phyloP scores from a whole-genome alignment of 371 early-diverging fungal genomes.

The Mortierella sp. region DNA sequence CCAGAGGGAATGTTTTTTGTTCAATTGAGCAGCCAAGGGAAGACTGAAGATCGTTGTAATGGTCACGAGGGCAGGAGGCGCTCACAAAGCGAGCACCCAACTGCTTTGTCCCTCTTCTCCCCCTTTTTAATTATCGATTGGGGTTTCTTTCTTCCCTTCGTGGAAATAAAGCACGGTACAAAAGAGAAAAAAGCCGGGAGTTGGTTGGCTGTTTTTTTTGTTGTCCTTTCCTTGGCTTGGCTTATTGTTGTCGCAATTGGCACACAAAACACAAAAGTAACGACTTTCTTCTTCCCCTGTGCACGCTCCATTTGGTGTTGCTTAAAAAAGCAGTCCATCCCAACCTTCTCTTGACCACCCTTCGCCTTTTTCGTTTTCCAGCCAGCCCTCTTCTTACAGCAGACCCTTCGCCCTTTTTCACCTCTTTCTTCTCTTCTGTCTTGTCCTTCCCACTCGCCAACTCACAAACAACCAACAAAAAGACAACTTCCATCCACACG shows the following conservation, averaged over 20 bases:
- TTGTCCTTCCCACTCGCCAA: background rate
- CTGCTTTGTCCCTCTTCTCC: background rate
- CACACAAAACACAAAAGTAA: background rate
- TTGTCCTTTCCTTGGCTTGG: background rate
- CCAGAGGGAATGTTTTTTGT: background rate
- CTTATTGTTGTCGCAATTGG: no score
- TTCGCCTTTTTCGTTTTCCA: background rate
- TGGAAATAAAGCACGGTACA: background rate
- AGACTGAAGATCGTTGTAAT: background rate
- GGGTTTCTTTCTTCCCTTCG: background rate
- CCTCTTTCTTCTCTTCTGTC: background rate
- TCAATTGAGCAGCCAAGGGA: background rate
- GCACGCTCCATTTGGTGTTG: conserved; percentile 1
- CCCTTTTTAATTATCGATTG: background rate
- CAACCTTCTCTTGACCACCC: background rate
- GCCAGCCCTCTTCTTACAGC: background rate
- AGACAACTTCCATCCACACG: background rate
- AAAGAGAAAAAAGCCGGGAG: background rate
- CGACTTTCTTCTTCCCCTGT: background rate
- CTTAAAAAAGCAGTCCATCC: conserved; percentile 11
- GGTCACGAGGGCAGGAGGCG: conserved; percentile 7
- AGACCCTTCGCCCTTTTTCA: conserved; percentile 6
- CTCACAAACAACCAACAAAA: background rate
- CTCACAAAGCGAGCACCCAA: background rate
- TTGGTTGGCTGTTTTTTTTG: background rate